Evolutionary conservation across 345 rosid species (phyloP).

Genomic region (Camelina laxa): DNA sequence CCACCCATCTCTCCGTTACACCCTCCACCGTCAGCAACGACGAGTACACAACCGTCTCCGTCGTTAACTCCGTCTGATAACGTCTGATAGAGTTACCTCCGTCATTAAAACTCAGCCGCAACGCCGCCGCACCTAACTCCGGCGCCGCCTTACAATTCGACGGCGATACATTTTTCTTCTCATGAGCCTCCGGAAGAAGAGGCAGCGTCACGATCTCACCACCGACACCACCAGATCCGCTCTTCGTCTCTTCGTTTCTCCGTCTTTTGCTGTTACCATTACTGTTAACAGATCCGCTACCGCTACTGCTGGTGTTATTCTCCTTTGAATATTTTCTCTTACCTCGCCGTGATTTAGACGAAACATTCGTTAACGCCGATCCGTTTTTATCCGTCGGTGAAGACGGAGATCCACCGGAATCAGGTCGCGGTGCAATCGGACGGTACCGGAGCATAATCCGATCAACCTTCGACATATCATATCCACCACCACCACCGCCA

Average conservation of each 20-base stretch:
- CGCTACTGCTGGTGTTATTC: constrained; percentile 40
- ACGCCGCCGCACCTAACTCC: constrained; percentile 24
- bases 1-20: constrained; percentile 60
- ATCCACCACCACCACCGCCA: constrained; percentile 18
- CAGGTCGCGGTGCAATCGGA: constrained; percentile 86
- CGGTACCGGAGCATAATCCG: constrained; percentile 80
- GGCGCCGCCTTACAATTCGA: background rate
- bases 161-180: constrained; percentile 25
- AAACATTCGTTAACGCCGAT: constrained; percentile 1
- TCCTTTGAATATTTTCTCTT: constrained; percentile 40
- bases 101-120: constrained; percentile 52
- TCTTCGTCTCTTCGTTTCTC: constrained; percentile 43
- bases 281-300: constrained; percentile 38
- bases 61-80: constrained; percentile 16
- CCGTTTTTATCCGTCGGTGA: constrained; percentile 30
- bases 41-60: constrained; percentile 26
- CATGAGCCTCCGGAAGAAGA: constrained; percentile 69
- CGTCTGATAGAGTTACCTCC: constrained; percentile 1
- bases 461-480: constrained; percentile 66
- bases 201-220: constrained; percentile 56
- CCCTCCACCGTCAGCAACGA: constrained; percentile 73
- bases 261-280: constrained; percentile 38
- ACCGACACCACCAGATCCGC: constrained; percentile 19
- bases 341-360: constrained; percentile 52
- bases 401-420: constrained; percentile 40